Evolutionary conservation across 2,329 filamentous ascomycete genomes (phyloP), one percentile per base, ranked within the genome.

Genomic region (Geoglossum cookeanum): DNA sequence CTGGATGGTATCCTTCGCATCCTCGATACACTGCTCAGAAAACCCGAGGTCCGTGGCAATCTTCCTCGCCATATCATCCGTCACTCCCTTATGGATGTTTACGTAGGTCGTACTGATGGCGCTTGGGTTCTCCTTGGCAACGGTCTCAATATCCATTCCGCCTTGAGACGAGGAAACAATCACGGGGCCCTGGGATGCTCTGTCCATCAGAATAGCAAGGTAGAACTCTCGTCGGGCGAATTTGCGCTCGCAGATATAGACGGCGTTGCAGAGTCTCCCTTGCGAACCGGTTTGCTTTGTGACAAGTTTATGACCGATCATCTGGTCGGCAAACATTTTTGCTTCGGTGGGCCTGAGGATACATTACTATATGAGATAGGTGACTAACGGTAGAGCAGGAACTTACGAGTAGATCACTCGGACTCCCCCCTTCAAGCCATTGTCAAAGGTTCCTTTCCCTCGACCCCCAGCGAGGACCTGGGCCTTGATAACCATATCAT

Each of bases 171-270:
- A 97, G 64, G 92, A 91, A 60, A 98, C 90, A 65, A 98, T 96
- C 69, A 97, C 89, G 65, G 92, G 92, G 63, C 80, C 78, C 76
- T 97, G 92, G 55, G 85, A 84, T 64, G 78, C 81, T 68, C 92
- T 88, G 78, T 98, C 92, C 92, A 98, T 97, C 66, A 98, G 84
- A 68, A 98, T 85, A 68, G 92, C 92, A 59, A 98, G 84, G 78
- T 98, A 98, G 78, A 98, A 98, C 75, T 98, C 92, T 69, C 92
- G 85, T 65, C 92, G 89, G 66, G 92, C 92, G 69, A 96, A 98
- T 79, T 98, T 98, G 80, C 92, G 90, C 80, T 98, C 92, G 75
- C 91, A 94, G 71, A 98, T 97, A 78, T 94, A 97, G 70, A 98
- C 92, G 62, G 90, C 81, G 74, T 87, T 97, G 81, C 92, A 98